Base-by-base conservation (phyloP, 208 protist genomes). In the Leptomonas seymouri region DNA sequence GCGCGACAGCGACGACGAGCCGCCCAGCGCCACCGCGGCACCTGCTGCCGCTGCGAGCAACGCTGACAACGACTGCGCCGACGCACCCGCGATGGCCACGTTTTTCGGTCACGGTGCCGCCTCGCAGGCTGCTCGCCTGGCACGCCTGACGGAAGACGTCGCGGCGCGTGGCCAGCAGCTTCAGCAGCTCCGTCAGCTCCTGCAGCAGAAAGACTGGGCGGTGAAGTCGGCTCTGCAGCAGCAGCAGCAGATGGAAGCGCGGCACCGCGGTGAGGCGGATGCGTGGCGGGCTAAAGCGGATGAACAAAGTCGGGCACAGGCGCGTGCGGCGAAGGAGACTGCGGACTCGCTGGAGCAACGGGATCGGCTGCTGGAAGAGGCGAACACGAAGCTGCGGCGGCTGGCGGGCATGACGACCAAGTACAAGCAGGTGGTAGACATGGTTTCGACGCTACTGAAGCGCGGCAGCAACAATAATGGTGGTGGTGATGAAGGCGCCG, bases 121-220 rank as follows among this genome's bases (percentile, higher is more conserved):
- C 27, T 81, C 70, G 0, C 55, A 83, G 53, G 27, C 50, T 6
- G 74, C 62, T 16, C 74, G 67, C 2, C n/a, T 82, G 14, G 63
- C 73, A n/a, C 67, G 71, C 6, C 71, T 84, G 39, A 67, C 39
- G 2, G 75, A 74, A 3, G 80, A 86, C 30, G 57, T 78, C n/a
- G 60, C 71, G 18, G 51, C 50, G 6, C 67, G 62, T 0, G 45
- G 68, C 44, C 41, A 45, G 25, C 85, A 89, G 59, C 71, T 93
- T 1, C 73, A 75, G 25, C 73, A 73, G 28, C 76, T 93, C 30
- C 88, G 88, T 2, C 71, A 87, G 45, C 74, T 87, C 11, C 64
- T 93, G 11, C 77, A 86, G 21, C 80, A 78, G 30, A 87, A 86
- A 34, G 85, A 91, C n/a, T 69, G 70, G 27, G 85, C 89, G 44